A percentile compares a stretch with the other conserved stretches of the same genome.
These are phyloP conservation scores for Micromonas commoda DNA, from an alignment of 139 green algal genomes.

Conservation along the genomic window DNA sequence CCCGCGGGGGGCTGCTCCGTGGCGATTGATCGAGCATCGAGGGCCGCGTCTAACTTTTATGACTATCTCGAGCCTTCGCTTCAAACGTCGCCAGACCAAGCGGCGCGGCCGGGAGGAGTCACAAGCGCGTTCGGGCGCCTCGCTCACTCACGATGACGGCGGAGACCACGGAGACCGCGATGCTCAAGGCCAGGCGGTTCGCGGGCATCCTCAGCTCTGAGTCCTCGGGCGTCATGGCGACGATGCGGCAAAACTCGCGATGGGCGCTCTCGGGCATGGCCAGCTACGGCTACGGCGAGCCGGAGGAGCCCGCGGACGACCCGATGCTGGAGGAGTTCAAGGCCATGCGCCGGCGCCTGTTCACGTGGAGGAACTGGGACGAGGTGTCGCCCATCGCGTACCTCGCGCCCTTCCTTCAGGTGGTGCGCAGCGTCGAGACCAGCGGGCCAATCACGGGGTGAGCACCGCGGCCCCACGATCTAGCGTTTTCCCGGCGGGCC, in stretches of 20 bases:
- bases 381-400: conserved; percentile 70
- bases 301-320: conserved; percentile 72
- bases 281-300: conserved; percentile 55
- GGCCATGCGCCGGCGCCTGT: conserved; percentile 64
- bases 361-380: conserved; percentile 53
- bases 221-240: conserved; percentile 55
- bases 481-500: background rate
- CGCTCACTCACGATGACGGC: too few relatives aligned
- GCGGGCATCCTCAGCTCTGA: conserved; percentile 3
- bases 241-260: conserved; percentile 70
- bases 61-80: too few relatives aligned
- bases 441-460: conserved; percentile 63
- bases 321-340: conserved; percentile 77
- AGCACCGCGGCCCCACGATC: background rate
- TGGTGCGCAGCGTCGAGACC: conserved; percentile 79
- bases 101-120: too few relatives aligned
- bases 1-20: too few relatives aligned
- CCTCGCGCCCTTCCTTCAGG: conserved; percentile 81
- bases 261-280: conserved; percentile 55
- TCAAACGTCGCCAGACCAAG: too few relatives aligned
- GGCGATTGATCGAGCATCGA: too few relatives aligned
- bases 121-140: too few relatives aligned
- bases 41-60: too few relatives aligned
- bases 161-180: too few relatives aligned
- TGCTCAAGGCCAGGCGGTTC: background rate